These are phyloP conservation scores for Puccinia horiana DNA, from an alignment of 1,284 basidiomycete genomes.

Conservation along the genomic window DNA sequence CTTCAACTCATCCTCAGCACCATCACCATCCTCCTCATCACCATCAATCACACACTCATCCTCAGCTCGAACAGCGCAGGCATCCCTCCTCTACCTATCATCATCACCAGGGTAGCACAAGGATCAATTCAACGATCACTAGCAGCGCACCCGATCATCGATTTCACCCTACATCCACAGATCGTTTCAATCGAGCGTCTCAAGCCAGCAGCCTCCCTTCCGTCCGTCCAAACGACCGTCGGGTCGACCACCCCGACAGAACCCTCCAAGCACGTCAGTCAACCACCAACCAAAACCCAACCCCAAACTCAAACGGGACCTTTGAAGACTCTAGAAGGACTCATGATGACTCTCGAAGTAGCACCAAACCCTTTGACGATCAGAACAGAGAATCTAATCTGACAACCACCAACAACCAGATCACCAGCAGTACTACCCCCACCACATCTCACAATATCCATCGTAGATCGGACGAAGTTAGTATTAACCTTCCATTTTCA, in stretches of 20 bases:
- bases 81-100: neutral
- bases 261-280: neutral
- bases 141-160: neutral
- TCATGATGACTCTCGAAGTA: neutral
- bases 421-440: constrained; percentile 6
- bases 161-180: neutral
- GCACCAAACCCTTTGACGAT: neutral
- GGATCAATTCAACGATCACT: neutral
- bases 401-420: neutral
- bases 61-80: neutral
- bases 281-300: neutral
- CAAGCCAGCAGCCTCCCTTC: neutral
- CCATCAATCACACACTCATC: neutral
- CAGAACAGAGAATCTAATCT: neutral
- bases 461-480: constrained; percentile 23
- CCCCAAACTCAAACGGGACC: neutral
- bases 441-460: neutral
- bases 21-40: neutral
- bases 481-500: neutral
- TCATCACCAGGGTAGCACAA: neutral
- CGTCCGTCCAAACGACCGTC: neutral
- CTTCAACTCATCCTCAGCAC: neutral
- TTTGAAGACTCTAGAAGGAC: neutral
- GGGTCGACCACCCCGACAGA: neutral
- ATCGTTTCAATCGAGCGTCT: neutral